Evolutionary conservation across 345 rosid species (phyloP), one percentile per base, ranked within the genome.

Genomic region (Melaleuca alternifolia): DNA sequence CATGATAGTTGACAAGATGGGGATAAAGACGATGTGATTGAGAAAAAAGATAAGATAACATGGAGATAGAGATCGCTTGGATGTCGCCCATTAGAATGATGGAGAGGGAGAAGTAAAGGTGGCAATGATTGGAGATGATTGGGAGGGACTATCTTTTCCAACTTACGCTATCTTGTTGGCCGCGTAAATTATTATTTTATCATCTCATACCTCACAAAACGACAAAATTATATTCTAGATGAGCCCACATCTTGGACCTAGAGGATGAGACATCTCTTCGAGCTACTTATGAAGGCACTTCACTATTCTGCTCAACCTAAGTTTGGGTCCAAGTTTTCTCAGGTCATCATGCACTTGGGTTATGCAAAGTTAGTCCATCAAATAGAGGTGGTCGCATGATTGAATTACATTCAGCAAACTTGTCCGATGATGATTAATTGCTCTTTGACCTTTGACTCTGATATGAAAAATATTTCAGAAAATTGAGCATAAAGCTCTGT

Each of bases 1-100:
- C 88, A 87, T 87, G 89, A 88, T 88, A 13, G 90, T 89, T 88
- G 90, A 89, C 86, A 83, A 52, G 59, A 83, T 37, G 30, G 65
- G 59, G 44, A 23, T 50, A 48, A 87, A 88, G 90, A 88, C 86
- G 86, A 85, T 84, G 89, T 50, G 75, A 77, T 83, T 33, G 51
- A 86, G 83, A 46, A 85, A 86, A 83, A 84, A 41, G 51, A 41
- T 44, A 83, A 91, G 88, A 91, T 89, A 91, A 88, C 77, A 62
- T 50, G 21, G 77, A 62, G 44, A 30, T 46, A 30, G 77, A 33
- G 77, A 7, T 15, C 5, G 46, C 44, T 33, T 9, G 16, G 59
- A 84, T 6, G 23, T 59, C n/a, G 13, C n/a, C 44, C 44, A 50
- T 37, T 28, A 57, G 51, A 84, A 62, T 54, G 23, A 84, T 65